phyloP scores from a whole-genome alignment of 2,329 filamentous ascomycete species.

The Rhytidhysteron rufulum region DNA sequence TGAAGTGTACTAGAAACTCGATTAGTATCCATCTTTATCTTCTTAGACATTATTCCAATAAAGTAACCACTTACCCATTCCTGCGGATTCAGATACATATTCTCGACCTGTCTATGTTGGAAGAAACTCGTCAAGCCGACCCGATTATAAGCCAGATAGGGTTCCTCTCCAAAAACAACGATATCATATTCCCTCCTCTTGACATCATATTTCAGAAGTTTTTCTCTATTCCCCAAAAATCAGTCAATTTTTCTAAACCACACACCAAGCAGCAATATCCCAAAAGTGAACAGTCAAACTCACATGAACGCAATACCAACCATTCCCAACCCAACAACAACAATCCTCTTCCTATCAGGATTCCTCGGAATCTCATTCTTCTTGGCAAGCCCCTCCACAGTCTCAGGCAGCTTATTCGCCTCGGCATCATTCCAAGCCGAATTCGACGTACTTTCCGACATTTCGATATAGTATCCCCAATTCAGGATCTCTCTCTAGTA shows the following conservation, averaged over 20 bases:
- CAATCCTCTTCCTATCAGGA: constrained; percentile 60
- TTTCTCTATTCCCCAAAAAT: constrained; percentile 59
- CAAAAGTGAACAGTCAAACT: constrained; percentile 34
- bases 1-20: constrained; percentile 55
- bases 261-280: too few relatives aligned
- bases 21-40: constrained; percentile 5
- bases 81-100: constrained; percentile 79
- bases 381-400: constrained; percentile 25
- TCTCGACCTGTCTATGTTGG: constrained; percentile 77
- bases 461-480: too few relatives aligned
- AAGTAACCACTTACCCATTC: constrained; percentile 62
- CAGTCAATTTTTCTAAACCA: neutral
- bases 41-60: neutral
- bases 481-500: too few relatives aligned
- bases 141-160: constrained; percentile 85
- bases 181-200: constrained; percentile 73
- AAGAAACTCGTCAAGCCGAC: constrained; percentile 89
- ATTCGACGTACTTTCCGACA: constrained; percentile 43
- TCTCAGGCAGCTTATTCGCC: constrained; percentile 44
- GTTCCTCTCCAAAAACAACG: constrained; percentile 81
- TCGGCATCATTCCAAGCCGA: constrained; percentile 45
- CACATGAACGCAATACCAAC: constrained; percentile 86
- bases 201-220: constrained; percentile 79
- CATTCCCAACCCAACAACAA: constrained; percentile 88
- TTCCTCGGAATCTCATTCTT: constrained; percentile 28